These are phyloP conservation scores for Erucastrum elatum DNA, from an alignment of 345 rosid genomes.

Conservation along the genomic window DNA sequence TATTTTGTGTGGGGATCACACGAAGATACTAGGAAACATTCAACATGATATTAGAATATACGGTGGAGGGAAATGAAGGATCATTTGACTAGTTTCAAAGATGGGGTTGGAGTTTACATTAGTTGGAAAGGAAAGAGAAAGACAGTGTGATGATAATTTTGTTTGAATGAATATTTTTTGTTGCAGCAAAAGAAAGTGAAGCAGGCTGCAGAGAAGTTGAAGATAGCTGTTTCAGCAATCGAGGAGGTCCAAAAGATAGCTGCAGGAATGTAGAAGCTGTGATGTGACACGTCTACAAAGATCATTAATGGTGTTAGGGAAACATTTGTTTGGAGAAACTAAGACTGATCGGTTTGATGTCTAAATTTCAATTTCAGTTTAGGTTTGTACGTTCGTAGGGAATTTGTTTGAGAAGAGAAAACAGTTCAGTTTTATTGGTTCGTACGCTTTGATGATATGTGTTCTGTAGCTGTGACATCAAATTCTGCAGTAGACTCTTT, in stretches of 20 bases:
- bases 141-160: neutral
- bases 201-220: conserved; percentile 36
- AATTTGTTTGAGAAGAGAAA: neutral
- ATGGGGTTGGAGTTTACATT: too few relatives aligned
- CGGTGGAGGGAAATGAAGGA: neutral
- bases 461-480: neutral
- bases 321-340: conserved; percentile 26
- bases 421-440: conserved; percentile 14
- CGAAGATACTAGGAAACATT: neutral
- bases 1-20: neutral
- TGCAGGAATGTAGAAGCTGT: conserved; percentile 24
- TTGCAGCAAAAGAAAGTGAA: conserved; percentile 38
- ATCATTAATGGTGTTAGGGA: neutral
- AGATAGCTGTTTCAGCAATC: conserved; percentile 20
- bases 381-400: conserved; percentile 28
- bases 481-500: neutral
- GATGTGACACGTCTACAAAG: neutral
- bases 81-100: neutral
- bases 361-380: neutral
- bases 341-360: conserved; percentile 30
- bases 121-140: too few relatives aligned
- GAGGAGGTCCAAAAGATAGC: conserved; percentile 24
- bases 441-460: conserved; percentile 2
- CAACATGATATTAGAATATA: neutral
- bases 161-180: neutral